Evolutionary conservation across 257 asterid species (phyloP), one percentile per base, ranked within the genome.

Genomic region (Ocimum tenuiflorum): DNA sequence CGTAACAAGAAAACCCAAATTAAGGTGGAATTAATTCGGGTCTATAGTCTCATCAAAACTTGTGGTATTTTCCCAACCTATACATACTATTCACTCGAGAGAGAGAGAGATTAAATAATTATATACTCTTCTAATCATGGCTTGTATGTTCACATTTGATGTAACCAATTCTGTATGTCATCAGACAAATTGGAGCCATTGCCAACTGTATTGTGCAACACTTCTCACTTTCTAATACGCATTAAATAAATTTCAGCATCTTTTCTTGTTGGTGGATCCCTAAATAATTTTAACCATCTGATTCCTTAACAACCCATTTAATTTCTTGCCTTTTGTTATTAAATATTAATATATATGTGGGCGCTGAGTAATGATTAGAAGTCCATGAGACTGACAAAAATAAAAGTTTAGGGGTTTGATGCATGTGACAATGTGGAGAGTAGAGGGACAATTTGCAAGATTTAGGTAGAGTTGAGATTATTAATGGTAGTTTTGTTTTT

Each of bases 371-470:
- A 88, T 88, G 83, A 81, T 88, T 88, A 71, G 95, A 65, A 67
- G 60, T 53, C 63, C 75, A 68, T 68, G 70, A 70, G 68, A 69
- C 20, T 75, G 83, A 78, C 74, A 68, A 75, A 80, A 77, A 83
- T 81, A 59, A 43, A 73, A 61, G 12, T 4, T 22, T 61, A 17
- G 66, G 60, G 75, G 66, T 53, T 71, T 73, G 71, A 68, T 27
- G 88, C 96, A 89, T 85, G 94, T 89, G 96, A 63, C 74, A 74
- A 78, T 86, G 88, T 79, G 86, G 72, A 73, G 85, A 74, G 79
- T 59, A 53, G 79, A 59, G 73, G 71, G 81, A 73, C 86, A 77
- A 57, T 65, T 78, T 66, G 71, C 73, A 77, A 63, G 33, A 56
- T 50, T 65, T 27, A 77, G 42, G 61, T 57, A 24, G 60, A 15